These are phyloP conservation scores for Auricularia sp. DNA, from an alignment of 768 basidiomycete species.

Conservation along the genomic window DNA sequence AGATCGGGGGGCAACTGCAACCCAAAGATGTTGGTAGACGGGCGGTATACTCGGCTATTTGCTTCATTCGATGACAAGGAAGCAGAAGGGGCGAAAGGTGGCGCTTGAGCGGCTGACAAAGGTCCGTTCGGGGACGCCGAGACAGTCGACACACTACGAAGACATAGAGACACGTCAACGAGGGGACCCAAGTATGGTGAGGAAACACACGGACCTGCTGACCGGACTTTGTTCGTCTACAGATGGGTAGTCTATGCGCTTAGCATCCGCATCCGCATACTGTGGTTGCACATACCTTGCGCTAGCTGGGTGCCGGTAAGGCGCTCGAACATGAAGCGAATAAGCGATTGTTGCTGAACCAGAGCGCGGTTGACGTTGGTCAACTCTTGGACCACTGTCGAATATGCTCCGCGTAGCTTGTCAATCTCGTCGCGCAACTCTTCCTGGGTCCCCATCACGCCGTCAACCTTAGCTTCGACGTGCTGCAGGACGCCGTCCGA, in stretches of 20 bases:
- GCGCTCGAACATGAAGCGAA: not conserved
- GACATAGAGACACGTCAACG: not conserved
- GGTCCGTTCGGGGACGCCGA: not conserved
- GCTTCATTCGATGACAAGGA: not conserved
- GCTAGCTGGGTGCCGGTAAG: not conserved
- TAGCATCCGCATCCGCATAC: no score
- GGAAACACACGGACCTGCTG: not conserved
- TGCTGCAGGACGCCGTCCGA: slow-evolving; percentile 1
- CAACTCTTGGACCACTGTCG: slow-evolving; percentile 60
- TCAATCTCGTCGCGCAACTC: slow-evolving; percentile 32
- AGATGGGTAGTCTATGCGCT: not conserved
- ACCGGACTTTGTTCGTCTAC: not conserved
- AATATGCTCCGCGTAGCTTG: slow-evolving; percentile 52
- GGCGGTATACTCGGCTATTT: not conserved
- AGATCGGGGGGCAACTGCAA: not conserved
- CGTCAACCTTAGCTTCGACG: slow-evolving; percentile 42
- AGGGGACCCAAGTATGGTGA: not conserved
- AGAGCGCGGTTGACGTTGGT: slow-evolving; percentile 61
- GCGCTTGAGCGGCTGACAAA: not conserved
- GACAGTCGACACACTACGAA: not conserved
- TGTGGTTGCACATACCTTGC: not conserved
- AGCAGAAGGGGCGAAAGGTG: not conserved
- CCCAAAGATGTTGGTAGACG: not conserved
- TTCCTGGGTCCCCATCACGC: slow-evolving; percentile 31
- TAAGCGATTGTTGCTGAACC: slow-evolving; percentile 48